A percentile compares a stretch with the other conserved stretches of the same genome.
Evolutionary conservation across 108 stramenopile species (phyloP).

Genomic region (Nitzschia inconspicua): DNA sequence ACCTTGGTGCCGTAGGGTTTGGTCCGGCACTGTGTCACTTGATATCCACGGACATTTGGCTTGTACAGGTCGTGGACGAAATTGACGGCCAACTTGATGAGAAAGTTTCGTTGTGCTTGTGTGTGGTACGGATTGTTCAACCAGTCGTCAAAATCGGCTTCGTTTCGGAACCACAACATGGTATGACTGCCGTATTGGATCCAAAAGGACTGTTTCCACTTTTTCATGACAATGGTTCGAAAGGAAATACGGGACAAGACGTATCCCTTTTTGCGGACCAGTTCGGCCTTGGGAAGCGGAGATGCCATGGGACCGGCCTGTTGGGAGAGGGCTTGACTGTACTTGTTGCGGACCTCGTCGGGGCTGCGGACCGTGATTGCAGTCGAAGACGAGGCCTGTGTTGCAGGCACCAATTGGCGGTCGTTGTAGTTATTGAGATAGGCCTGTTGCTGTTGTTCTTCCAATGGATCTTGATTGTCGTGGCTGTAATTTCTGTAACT

Average conservation of each 20-base stretch:
- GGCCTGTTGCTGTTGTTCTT: constrained; percentile 2
- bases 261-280: constrained; percentile 71
- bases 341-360: constrained; percentile 40
- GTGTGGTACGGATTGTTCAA: constrained; percentile 85
- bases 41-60: constrained; percentile 80
- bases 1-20: constrained; percentile 82
- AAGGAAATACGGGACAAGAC: constrained; percentile 83
- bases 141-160: constrained; percentile 83
- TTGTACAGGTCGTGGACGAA: constrained; percentile 88
- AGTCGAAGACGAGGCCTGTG: constrained; percentile 25
- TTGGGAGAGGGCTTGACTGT: constrained; percentile 35
- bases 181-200: constrained; percentile 77
- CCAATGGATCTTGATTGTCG: background rate
- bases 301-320: constrained; percentile 49
- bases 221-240: constrained; percentile 85
- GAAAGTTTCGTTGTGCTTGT: constrained; percentile 65
- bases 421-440: constrained; percentile 31
- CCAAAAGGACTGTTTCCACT: constrained; percentile 92
- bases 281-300: constrained; percentile 63
- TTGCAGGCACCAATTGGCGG: constrained; percentile 6
- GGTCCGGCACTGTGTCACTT: constrained; percentile 77
- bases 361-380: constrained; percentile 21
- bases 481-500: background rate
- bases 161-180: constrained; percentile 74
- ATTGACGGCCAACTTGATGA: constrained; percentile 85